phyloP scores from a whole-genome alignment of 106 monocot species.

The Dendrobium officinale region DNA sequence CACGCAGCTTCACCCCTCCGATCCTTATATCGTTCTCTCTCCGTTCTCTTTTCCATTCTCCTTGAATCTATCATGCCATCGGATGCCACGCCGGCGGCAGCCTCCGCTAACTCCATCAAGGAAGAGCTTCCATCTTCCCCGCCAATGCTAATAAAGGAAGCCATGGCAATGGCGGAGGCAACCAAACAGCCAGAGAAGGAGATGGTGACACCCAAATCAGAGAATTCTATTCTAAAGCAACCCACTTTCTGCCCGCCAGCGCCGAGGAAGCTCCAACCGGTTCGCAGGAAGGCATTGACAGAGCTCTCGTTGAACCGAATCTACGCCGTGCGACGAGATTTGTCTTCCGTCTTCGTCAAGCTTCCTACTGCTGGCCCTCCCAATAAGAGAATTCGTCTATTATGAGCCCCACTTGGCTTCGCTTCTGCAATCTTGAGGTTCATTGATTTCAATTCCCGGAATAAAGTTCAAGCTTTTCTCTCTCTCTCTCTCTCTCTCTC shows the following conservation, averaged over 20 bases:
- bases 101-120: too few relatives aligned
- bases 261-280: conserved; percentile 14
- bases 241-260: conserved; percentile 17
- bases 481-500: background rate
- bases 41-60: too few relatives aligned
- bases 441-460: background rate
- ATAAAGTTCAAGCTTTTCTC: background rate
- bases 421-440: background rate
- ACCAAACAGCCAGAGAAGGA: background rate
- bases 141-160: background rate
- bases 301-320: background rate
- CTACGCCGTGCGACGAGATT: conserved; percentile 8
- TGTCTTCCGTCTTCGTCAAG: conserved; percentile 7
- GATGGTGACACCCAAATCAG: conserved; percentile 11
- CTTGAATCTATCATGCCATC: too few relatives aligned
- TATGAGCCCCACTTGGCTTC: background rate
- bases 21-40: too few relatives aligned
- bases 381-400: conserved; percentile 12
- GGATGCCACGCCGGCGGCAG: too few relatives aligned
- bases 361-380: background rate
- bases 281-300: conserved; percentile 9
- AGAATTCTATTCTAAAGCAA: conserved; percentile 12
- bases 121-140: background rate
- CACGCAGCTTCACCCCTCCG: background rate
- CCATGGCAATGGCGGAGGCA: too few relatives aligned